These are phyloP conservation scores for Petunia secreta DNA, from an alignment of 257 asterid genomes.

Conservation along the genomic window DNA sequence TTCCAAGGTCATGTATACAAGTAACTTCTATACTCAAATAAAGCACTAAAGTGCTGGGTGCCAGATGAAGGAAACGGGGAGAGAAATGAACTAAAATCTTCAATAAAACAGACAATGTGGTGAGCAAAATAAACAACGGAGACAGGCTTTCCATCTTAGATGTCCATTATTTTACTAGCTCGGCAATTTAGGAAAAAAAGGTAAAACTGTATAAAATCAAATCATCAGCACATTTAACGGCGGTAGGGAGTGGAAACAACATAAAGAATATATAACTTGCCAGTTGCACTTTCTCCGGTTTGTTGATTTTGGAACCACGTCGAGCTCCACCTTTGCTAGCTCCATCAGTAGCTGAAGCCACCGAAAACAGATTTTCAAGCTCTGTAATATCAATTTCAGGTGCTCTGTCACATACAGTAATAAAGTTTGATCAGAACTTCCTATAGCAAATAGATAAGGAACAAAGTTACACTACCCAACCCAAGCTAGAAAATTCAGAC, in stretches of 20 bases:
- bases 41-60: conserved; percentile 3
- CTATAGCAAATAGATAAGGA: conserved; percentile 16
- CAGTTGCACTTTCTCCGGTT: conserved; percentile 97
- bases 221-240: background rate
- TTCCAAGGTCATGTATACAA: background rate
- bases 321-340: conserved; percentile 65
- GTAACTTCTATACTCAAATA: background rate
- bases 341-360: conserved; percentile 90
- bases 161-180: background rate
- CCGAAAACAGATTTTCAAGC: conserved; percentile 97
- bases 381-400: conserved; percentile 96
- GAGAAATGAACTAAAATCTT: background rate
- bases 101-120: background rate
- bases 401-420: conserved; percentile 55
- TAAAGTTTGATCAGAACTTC: conserved; percentile 37
- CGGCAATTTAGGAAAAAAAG: background rate
- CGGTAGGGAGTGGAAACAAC: conserved; percentile 26
- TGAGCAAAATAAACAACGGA: background rate
- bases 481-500: conserved; percentile 1
- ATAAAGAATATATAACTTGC: conserved; percentile 50
- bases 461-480: background rate
- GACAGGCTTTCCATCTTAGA: background rate
- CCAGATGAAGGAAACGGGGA: background rate
- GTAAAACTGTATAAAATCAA: background rate
- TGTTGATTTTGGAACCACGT: conserved; percentile 83